Evolutionary conservation across 768 basidiomycete genomes (phyloP).

Genomic region (Strobilomyces dryophilus): DNA sequence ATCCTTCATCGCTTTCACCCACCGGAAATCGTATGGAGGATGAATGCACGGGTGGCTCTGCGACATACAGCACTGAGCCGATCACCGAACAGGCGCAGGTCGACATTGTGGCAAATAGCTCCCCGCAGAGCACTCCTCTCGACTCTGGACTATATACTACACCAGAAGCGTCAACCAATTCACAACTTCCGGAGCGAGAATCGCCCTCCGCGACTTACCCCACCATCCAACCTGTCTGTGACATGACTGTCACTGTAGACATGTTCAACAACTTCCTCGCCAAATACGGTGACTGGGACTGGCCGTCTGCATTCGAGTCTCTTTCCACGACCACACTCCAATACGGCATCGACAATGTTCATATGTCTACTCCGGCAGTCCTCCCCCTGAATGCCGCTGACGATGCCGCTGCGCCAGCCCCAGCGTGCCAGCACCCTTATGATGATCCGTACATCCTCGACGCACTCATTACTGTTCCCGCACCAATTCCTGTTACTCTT

Average conservation of each 20-base stretch:
- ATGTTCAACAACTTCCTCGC: not conserved
- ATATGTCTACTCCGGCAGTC: too few species aligned
- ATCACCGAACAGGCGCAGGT: not conserved
- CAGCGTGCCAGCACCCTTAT: not conserved
- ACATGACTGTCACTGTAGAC: not conserved
- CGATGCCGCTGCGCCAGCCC: not conserved
- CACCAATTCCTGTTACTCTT: not conserved
- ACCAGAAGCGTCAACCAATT: not conserved
- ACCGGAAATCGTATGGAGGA: not conserved
- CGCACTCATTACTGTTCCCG: not conserved
- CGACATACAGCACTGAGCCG: conserved; percentile 26
- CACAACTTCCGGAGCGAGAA: not conserved
- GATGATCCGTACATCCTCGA: not conserved
- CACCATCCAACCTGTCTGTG: not conserved
- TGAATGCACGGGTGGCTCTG: not conserved
- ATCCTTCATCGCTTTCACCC: not conserved
- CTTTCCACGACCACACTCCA: not conserved
- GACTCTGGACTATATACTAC: not conserved
- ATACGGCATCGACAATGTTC: not conserved
- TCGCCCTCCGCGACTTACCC: not conserved
- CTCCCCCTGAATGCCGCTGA: not conserved
- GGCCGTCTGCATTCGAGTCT: not conserved
- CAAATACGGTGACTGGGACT: not conserved
- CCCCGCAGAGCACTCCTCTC: not conserved
- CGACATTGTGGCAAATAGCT: not conserved